A percentile compares a stretch with the other conserved stretches of the same genome.
Evolutionary conservation across 2,329 filamentous ascomycete genomes (phyloP).

Genomic region (Trichoderma pleuroti): DNA sequence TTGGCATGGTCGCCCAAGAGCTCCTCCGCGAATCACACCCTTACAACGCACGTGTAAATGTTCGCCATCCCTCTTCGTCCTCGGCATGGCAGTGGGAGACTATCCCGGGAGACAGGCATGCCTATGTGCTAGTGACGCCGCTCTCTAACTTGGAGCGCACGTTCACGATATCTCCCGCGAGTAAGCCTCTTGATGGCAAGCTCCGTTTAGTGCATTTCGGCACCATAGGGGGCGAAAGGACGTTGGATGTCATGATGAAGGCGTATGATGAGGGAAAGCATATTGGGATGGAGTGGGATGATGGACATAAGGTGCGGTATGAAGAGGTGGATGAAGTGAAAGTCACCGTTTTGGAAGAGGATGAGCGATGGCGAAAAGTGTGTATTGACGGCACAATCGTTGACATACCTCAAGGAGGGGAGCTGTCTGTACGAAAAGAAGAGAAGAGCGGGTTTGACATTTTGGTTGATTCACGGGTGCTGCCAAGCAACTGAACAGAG

Average conservation of each 20-base stretch:
- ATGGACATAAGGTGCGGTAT: conserved; percentile 66
- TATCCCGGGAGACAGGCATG: conserved; percentile 51
- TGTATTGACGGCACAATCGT: conserved; percentile 93
- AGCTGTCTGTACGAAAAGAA: conserved; percentile 61
- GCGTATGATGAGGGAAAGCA: conserved; percentile 59
- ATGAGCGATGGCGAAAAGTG: conserved; percentile 75
- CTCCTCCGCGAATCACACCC: conserved; percentile 57
- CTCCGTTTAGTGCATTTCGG: conserved; percentile 75
- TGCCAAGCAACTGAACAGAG: conserved; percentile 7
- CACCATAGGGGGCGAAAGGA: conserved; percentile 58
- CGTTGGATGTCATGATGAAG: conserved; percentile 72
- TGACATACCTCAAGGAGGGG: conserved; percentile 64
- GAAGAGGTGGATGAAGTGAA: conserved; percentile 63
- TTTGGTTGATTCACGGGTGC: conserved; percentile 37
- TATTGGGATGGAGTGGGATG: conserved; percentile 47
- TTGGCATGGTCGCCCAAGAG: conserved; percentile 78
- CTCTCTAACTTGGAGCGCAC: conserved; percentile 78
- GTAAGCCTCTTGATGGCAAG: conserved; percentile 65
- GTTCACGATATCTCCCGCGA: conserved; percentile 76
- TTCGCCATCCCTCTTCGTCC: conserved; percentile 25
- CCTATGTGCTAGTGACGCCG: conserved; percentile 72
- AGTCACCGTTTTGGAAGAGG: conserved; percentile 64
- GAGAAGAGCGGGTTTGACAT: conserved; percentile 41
- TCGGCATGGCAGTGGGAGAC: conserved; percentile 16
- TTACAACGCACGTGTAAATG: conserved; percentile 45